phyloP scores from a whole-genome alignment of 331 rosid species.

The Prunus yedoensis region DNA sequence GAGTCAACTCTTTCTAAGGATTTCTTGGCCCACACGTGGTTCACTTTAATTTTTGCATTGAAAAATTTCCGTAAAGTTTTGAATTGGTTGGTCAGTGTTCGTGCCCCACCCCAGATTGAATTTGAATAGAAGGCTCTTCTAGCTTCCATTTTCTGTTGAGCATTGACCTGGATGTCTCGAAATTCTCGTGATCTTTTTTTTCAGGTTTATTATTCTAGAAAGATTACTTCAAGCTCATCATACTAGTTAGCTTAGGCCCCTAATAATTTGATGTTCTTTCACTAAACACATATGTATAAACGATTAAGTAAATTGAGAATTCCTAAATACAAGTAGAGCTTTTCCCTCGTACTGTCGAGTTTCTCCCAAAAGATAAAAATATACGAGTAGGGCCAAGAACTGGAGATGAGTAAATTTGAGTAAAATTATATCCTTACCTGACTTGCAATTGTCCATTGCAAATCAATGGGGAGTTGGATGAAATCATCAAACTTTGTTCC shows the following conservation, averaged over 20 bases:
- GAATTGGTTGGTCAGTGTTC: not conserved
- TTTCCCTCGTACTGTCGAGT: too few relatives aligned
- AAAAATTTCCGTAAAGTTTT: not conserved
- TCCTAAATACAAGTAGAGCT: too few relatives aligned
- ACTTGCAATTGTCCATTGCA: conserved; percentile 94
- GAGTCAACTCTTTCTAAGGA: not conserved
- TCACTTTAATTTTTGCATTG: not conserved
- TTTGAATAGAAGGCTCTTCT: not conserved
- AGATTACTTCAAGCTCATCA: not conserved
- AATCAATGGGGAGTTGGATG: conserved; percentile 92
- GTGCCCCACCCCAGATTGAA: not conserved
- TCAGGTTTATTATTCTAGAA: not conserved
- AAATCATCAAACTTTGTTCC: conserved; percentile 97
- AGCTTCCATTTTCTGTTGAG: conserved; percentile 1
- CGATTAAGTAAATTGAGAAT: too few relatives aligned
- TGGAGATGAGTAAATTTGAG: too few relatives aligned
- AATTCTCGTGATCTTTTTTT: not conserved
- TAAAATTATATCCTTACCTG: conserved; percentile 47
- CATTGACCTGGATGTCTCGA: not conserved
- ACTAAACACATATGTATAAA: not conserved
- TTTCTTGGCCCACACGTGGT: not conserved
- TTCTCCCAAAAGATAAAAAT: too few relatives aligned
- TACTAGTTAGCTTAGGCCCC: not conserved
- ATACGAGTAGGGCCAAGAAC: too few relatives aligned
- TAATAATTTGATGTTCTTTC: not conserved